Evolutionary conservation across 768 basidiomycete genomes (phyloP), one percentile per base, ranked within the genome.

Genomic region (Coprinopsis marcescibilis): DNA sequence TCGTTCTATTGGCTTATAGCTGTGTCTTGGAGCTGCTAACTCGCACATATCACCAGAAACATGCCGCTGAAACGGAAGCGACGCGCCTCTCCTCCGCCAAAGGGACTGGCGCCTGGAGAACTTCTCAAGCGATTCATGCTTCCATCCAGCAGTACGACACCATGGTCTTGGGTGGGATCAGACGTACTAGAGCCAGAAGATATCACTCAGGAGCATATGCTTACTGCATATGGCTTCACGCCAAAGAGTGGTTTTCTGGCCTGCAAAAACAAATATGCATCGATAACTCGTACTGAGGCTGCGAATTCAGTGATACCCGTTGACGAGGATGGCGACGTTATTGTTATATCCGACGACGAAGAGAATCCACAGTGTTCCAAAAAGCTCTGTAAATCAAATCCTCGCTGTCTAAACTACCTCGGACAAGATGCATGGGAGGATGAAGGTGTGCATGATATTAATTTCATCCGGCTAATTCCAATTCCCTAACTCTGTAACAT

Each of bases 341-440:
- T 87, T 45, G 67, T 86, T 15, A 71, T 88, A 29, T 83, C 83
- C 1, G 86, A 88, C 45, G 79, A 85, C 30, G 83, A 86, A 38
- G 60, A 56, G 27, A 65, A 65, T 3, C 55, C 61, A 13, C 30
- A 39, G 13, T 91, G 89, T 58, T 70, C 61, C 48, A 80, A 77
- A 56, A 83, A 77, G 49, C 23, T 42, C 4, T 98, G 95, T 65
- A 83, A 76, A 55, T 64, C 64, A 40, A 94, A 92, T 58, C 87
- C 89, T 7, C 79, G 83, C 43, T 96, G 95, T 62, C 68, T 94
- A 45, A 95, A 93, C 60, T 83, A 90, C 65, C 66, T 96, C 24
- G 90, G 89, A 4, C 89, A 89, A 56, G 81, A 85, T 21, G 71
- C 73, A 52, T 95, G 91, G 85, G 84, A 89, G 60, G 69, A 77